These are phyloP conservation scores for Naegleria lovaniensis DNA, from an alignment of 208 protist genomes.

Conservation along the genomic window DNA sequence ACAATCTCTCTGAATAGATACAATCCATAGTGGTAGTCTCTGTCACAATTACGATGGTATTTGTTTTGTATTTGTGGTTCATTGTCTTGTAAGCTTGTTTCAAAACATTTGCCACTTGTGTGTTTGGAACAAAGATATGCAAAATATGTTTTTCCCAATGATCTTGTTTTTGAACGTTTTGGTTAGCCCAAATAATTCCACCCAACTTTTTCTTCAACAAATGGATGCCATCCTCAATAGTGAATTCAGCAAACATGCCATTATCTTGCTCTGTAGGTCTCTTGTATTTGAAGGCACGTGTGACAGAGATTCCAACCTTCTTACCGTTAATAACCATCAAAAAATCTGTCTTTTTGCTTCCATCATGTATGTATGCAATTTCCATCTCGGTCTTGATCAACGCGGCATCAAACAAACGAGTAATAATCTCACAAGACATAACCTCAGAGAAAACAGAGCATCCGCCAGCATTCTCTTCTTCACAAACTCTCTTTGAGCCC, in stretches of 20 bases:
- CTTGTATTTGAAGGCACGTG: constrained; percentile 44
- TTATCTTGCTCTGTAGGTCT: neutral
- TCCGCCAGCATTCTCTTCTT: constrained; percentile 50
- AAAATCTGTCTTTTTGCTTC: constrained; percentile 53
- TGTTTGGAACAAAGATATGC: constrained; percentile 39
- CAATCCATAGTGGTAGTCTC: constrained; percentile 41
- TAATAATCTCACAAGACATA: constrained; percentile 45
- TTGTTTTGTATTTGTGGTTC: constrained; percentile 29
- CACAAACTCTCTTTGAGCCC: constrained; percentile 24
- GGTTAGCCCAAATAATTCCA: constrained; percentile 40
- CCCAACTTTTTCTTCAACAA: constrained; percentile 52
- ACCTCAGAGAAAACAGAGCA: constrained; percentile 45
- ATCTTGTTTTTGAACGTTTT: constrained; percentile 18
- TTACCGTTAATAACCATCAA: constrained; percentile 31
- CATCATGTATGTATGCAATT: constrained; percentile 39
- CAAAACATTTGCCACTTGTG: constrained; percentile 32
- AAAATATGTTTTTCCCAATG: constrained; percentile 53
- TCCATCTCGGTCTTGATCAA: constrained; percentile 49
- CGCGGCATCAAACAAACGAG: constrained; percentile 31
- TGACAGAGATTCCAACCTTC: constrained; percentile 48
- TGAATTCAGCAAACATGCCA: constrained; percentile 32
- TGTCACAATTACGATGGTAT: constrained; percentile 46
- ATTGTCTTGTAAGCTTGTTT: constrained; percentile 37
- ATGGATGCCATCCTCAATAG: constrained; percentile 32
- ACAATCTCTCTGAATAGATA: constrained; percentile 39